Percentiles rank a stretch among this genome's conserved stretches.
Evolutionary conservation across 164 flowering plant genomes (phyloP).

Genomic region (Kingdonia uniflora): DNA sequence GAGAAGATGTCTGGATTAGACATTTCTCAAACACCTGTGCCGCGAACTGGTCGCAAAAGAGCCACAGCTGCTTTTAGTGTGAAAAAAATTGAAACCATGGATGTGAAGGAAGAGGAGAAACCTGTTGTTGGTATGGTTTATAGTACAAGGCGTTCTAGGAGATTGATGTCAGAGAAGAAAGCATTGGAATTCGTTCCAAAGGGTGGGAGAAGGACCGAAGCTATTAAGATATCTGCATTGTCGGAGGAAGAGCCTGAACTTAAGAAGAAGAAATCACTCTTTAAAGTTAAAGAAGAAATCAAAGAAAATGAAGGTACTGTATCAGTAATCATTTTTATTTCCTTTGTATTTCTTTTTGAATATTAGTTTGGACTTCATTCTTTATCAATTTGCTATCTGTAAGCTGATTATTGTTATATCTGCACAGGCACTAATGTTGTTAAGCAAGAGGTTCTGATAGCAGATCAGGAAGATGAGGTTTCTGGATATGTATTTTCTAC

Average conservation of each 20-base stretch:
- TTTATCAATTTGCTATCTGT: not conserved
- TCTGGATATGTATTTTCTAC: too few species aligned
- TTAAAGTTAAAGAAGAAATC: not conserved
- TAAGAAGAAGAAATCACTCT: not conserved
- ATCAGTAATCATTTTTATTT: too few species aligned
- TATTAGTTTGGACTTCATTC: not conserved
- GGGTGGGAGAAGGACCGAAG: conserved; percentile 9
- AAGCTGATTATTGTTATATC: too few species aligned
- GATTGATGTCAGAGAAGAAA: conserved; percentile 11
- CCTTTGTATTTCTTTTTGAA: not conserved
- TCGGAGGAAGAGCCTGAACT: conserved; percentile 16
- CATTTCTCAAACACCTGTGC: conserved; percentile 8
- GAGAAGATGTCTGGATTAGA: not conserved
- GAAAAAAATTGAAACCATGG: not conserved
- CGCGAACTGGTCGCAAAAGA: conserved; percentile 6
- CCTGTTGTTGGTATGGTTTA: conserved; percentile 3
- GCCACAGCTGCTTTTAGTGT: conserved; percentile 5
- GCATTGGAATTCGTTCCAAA: conserved; percentile 2
- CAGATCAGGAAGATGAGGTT: too few species aligned
- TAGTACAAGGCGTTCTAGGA: conserved; percentile 15
- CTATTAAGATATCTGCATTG: conserved; percentile 12
- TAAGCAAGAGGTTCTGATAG: too few species aligned
- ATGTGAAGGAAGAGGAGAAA: conserved; percentile 3
- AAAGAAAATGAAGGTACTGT: conserved; percentile 3
- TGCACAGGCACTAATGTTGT: too few species aligned